Evolutionary conservation across 2,329 filamentous ascomycete species (phyloP).

Genomic region (Volutella citrinella): DNA sequence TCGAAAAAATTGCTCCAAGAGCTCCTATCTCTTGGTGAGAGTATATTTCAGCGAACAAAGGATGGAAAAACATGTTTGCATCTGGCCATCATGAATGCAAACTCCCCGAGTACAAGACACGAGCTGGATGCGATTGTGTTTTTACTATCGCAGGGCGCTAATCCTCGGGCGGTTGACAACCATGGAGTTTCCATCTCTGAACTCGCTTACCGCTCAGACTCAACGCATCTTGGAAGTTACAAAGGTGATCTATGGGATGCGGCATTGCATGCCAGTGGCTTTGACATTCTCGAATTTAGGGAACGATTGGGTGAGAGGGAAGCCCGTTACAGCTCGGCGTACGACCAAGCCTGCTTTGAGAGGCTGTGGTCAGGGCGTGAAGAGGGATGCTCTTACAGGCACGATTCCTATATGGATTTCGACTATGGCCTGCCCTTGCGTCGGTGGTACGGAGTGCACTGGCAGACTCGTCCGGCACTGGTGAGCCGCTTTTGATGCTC

Average conservation of each 20-base stretch:
- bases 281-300: constrained; percentile 2
- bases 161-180: background rate
- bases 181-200: background rate
- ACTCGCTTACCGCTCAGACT: background rate
- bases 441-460: too few relatives aligned
- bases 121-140: background rate
- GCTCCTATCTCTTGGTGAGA: background rate
- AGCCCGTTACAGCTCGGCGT: too few relatives aligned
- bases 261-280: constrained; percentile 4
- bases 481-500: too few relatives aligned
- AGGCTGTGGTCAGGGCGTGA: too few relatives aligned
- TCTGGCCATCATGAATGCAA: background rate
- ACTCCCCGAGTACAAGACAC: background rate
- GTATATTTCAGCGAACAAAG: background rate
- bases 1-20: background rate
- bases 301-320: too few relatives aligned
- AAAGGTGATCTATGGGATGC: constrained; percentile 10
- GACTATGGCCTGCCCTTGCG: too few relatives aligned
- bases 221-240: background rate
- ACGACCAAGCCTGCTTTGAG: too few relatives aligned
- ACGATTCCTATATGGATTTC: too few relatives aligned
- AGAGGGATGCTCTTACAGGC: too few relatives aligned
- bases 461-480: too few relatives aligned
- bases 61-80: constrained; percentile 4
- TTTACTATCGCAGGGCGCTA: constrained; percentile 2